A percentile compares a stretch with the other conserved stretches of the same genome.
phyloP scores from a whole-genome alignment of 805 yeast species.

The Cyberlindnera sargentensis region DNA sequence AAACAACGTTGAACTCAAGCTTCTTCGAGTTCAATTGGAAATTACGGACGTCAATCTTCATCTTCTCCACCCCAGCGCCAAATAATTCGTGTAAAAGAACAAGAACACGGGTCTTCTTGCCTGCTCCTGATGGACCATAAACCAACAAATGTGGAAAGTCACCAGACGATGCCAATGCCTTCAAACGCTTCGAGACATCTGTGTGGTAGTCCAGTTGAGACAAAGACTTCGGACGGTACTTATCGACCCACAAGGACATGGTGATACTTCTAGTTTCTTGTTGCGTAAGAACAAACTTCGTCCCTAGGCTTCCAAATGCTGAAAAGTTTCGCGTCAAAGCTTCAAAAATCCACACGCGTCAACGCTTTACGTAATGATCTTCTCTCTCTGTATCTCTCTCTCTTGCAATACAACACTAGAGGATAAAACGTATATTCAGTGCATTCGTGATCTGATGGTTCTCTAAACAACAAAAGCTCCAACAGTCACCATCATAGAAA shows the following conservation, averaged over 20 bases:
- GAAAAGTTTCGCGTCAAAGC: conserved; percentile 5
- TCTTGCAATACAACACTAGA: too few relatives aligned
- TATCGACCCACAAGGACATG: conserved; percentile 97
- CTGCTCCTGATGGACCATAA: conserved; percentile 96
- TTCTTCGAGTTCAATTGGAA: conserved; percentile 72
- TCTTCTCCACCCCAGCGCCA: conserved; percentile 74
- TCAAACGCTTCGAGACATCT: conserved; percentile 54
- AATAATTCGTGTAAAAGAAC: conserved; percentile 72
- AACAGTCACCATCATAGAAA: too few relatives aligned
- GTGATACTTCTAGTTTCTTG: not conserved
- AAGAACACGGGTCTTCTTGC: conserved; percentile 89
- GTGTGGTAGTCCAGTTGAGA: conserved; percentile 60
- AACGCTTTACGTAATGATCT: not conserved
- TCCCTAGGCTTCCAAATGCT: not conserved
- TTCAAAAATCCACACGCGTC: not conserved
- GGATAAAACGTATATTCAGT: too few relatives aligned
- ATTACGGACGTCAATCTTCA: conserved; percentile 85
- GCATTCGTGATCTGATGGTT: too few relatives aligned
- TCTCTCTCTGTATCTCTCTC: too few relatives aligned
- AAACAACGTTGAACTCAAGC: conserved; percentile 87
- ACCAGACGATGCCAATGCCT: conserved; percentile 58
- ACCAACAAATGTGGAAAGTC: conserved; percentile 91
- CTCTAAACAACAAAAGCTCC: too few relatives aligned
- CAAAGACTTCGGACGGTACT: conserved; percentile 72
- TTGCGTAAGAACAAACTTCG: too few relatives aligned